Evolutionary conservation across 192 early-diverging fungal genomes (phyloP).

Genomic region (Umbelopsis ramanniana): DNA sequence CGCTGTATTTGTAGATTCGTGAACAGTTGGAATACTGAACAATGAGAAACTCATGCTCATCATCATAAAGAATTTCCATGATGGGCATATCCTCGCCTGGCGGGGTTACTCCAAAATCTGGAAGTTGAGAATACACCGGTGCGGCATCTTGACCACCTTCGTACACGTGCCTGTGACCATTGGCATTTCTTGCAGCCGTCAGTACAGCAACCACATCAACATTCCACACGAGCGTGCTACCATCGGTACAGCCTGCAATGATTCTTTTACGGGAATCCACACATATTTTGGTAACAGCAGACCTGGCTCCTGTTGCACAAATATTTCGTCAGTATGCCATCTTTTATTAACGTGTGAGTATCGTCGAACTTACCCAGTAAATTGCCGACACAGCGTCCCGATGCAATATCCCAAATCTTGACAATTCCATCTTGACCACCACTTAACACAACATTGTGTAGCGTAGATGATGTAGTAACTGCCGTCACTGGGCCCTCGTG

Average conservation of each 20-base stretch:
- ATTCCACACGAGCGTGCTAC: constrained; percentile 38
- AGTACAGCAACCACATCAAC: constrained; percentile 8
- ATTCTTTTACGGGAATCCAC: constrained; percentile 21
- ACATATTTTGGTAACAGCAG: constrained; percentile 4
- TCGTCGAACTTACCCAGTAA: constrained; percentile 14
- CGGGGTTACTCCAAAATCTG: constrained; percentile 5
- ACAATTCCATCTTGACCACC: constrained; percentile 56
- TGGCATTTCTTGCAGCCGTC: background rate
- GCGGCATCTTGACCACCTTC: background rate
- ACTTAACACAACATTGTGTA: constrained; percentile 43
- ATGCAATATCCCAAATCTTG: constrained; percentile 55
- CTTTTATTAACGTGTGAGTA: background rate
- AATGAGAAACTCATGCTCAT: constrained; percentile 16
- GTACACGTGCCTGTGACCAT: background rate
- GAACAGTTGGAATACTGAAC: constrained; percentile 25
- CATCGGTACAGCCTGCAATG: constrained; percentile 42
- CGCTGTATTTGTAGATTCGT: constrained; percentile 28
- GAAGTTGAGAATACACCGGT: background rate
- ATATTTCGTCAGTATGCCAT: background rate
- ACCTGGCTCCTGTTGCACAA: background rate
- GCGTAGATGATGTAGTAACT: background rate
- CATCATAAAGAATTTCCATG: background rate
- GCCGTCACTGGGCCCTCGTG: constrained; percentile 58
- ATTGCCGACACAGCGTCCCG: constrained; percentile 39
- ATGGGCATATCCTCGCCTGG: background rate